Conservation (phyloP, 1,284 basidiomycete species). For the Anthracocystis panici-leucophaei region DNA sequence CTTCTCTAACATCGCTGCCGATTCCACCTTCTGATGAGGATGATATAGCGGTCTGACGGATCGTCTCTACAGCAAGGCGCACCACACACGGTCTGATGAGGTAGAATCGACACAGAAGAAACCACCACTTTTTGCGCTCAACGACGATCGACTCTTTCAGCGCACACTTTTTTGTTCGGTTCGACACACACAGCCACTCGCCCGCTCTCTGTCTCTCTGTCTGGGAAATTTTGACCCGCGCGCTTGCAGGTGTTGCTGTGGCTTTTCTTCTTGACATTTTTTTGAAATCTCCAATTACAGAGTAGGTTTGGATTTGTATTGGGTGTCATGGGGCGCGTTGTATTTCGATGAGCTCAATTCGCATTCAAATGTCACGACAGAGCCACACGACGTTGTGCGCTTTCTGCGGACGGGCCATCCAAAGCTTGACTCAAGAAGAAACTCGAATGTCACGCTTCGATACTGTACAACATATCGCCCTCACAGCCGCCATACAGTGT, state of each 20-base stretch:
- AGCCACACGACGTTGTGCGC: constrained; percentile 27
- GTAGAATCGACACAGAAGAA: too few relatives aligned
- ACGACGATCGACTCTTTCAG: too few relatives aligned
- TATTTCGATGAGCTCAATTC: constrained; percentile 24
- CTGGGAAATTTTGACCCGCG: constrained; percentile 1
- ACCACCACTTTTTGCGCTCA: too few relatives aligned
- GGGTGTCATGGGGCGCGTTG: constrained; percentile 4
- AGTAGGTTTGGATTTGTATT: constrained; percentile 9
- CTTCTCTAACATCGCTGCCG: not conserved
- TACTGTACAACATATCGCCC: too few relatives aligned
- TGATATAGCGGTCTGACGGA: too few relatives aligned
- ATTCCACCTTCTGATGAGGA: too few relatives aligned
- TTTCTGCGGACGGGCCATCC: constrained; percentile 5
- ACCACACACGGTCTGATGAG: too few relatives aligned
- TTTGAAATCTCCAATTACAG: not conserved
- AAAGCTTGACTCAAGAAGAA: not conserved
- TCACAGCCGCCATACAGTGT: not conserved
- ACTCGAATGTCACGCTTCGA: not conserved
- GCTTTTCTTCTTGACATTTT: constrained; percentile 8
- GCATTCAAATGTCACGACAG: constrained; percentile 18
- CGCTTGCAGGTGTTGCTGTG: not conserved
- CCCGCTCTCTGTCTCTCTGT: too few relatives aligned
- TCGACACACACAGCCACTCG: too few relatives aligned
- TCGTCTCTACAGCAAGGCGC: too few relatives aligned
- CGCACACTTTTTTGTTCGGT: too few relatives aligned